Evolutionary conservation across 441 rosid species (phyloP), one percentile per base, ranked within the genome.

Genomic region (Biscutella auriculata): DNA sequence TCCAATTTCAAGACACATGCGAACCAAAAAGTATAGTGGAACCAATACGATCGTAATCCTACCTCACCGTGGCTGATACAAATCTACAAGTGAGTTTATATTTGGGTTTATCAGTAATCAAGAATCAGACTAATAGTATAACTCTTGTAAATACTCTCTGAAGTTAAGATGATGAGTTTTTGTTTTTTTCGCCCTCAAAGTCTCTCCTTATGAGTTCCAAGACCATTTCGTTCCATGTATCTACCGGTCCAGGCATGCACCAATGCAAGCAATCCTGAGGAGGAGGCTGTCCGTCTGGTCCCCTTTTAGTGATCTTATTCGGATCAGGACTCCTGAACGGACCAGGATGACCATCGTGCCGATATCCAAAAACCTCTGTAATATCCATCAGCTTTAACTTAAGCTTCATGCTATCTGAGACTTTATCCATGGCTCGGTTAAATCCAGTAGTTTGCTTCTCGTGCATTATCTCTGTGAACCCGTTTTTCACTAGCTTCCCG

Each of bases 241-340:
- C 98, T 0, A 92, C 86, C 0, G 98, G 97, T 14, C 98, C 98
- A 0, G 94, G 94, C 98, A 92, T 88, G 85, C 97, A 92, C 98
- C 97, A 92, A 74, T 92, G 98, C 49, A 92, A 72, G 79, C 97
- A 92, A 63, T 92, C 98, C 67, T 92, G 98, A 0, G 97, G 92
- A 0, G 95, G 98, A 12, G 97, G 97, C 70, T 33, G 77, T 49
- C 97, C 98, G 53, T 82, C 80, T 0, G 88, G 82, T 29, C 94
- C 84, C 1, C 94, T 84, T 72, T 86, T 79, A 1, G 92, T 86
- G 57, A 73, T 63, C 73, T 86, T 92, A 23, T 88, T 81, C 5
- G 98, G 98, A 57, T 86, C 92, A 0, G 82, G 88, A 30, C 54
- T 88, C 65, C 98, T 73, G 69, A 82, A 92, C 0, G 96, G 98